Conservation (phyloP, 108 stramenopile genomes). For the Halocafeteria seosinensis region DNA sequence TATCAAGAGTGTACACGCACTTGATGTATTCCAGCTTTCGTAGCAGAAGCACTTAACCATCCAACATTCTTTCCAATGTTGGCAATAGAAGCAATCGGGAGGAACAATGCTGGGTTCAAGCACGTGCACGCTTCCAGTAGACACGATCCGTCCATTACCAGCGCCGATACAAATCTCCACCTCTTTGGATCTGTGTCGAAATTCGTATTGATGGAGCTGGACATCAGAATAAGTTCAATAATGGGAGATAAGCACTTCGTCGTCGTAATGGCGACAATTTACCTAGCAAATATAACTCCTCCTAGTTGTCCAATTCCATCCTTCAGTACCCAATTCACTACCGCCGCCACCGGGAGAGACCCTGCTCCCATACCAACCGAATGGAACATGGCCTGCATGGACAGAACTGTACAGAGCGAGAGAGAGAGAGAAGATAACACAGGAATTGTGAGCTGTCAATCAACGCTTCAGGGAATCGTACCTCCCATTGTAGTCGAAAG, state of each 20-base stretch:
- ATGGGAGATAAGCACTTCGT: too few relatives aligned
- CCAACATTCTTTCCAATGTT: conserved; percentile 87
- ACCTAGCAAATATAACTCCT: conserved; percentile 68
- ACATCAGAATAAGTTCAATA: too few relatives aligned
- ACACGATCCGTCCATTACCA: conserved; percentile 59
- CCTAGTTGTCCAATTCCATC: conserved; percentile 85
- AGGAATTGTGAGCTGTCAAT: too few relatives aligned
- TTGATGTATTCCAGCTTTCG: conserved; percentile 74
- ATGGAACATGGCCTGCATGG: conserved; percentile 63
- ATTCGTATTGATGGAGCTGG: conserved; percentile 51
- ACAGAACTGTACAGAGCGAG: too few relatives aligned
- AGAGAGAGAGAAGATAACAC: too few relatives aligned
- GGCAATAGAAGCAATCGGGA: conserved; percentile 70
- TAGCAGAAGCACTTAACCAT: conserved; percentile 67
- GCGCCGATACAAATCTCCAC: conserved; percentile 67
- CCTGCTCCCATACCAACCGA: conserved; percentile 71
- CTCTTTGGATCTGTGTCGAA: conserved; percentile 70
- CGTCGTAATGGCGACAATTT: too few relatives aligned
- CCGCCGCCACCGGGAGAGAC: conserved; percentile 77
- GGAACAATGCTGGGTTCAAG: conserved; percentile 40
- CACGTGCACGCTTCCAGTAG: conserved; percentile 67
- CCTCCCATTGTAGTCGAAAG: too few relatives aligned
- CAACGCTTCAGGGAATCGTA: too few relatives aligned
- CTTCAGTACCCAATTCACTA: conserved; percentile 91
- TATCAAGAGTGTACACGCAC: too few relatives aligned